These are phyloP conservation scores for Diaporthe helianthi DNA, from an alignment of 2,329 filamentous ascomycete genomes.

Conservation along the genomic window DNA sequence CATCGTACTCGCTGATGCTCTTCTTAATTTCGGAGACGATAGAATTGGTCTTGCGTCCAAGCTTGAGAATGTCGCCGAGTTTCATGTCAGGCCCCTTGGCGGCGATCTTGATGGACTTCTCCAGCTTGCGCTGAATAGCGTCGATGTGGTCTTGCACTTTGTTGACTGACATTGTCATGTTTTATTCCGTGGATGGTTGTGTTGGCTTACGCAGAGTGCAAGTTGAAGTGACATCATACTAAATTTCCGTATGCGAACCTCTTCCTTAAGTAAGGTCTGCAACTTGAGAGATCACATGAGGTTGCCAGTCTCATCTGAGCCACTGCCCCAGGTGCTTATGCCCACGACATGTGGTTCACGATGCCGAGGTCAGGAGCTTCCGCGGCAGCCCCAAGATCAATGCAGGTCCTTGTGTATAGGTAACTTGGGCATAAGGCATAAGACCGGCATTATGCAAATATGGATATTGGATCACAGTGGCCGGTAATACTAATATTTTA, in stretches of 20 bases:
- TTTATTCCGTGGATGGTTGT: background rate
- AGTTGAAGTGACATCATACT: background rate
- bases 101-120: constrained; percentile 40
- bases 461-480: constrained; percentile 6
- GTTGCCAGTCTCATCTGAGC: background rate
- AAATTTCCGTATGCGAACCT: background rate
- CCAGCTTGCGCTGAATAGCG: constrained; percentile 40
- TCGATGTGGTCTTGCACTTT: constrained; percentile 38
- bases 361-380: constrained; percentile 20
- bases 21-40: constrained; percentile 41
- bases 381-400: constrained; percentile 12
- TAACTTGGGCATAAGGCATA: constrained; percentile 20
- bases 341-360: constrained; percentile 20
- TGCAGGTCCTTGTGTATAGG: constrained; percentile 19
- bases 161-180: constrained; percentile 35
- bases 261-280: background rate
- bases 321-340: background rate
- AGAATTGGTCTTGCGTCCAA: constrained; percentile 41
- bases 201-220: background rate
- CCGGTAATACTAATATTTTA: background rate
- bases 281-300: constrained; percentile 4
- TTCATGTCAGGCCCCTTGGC: constrained; percentile 39
- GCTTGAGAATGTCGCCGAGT: constrained; percentile 40
- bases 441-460: constrained; percentile 9
- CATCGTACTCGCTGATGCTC: constrained; percentile 40